These are phyloP conservation scores for Secale cereale DNA, from an alignment of 176 grass and related monocot species.

Conservation along the genomic window DNA sequence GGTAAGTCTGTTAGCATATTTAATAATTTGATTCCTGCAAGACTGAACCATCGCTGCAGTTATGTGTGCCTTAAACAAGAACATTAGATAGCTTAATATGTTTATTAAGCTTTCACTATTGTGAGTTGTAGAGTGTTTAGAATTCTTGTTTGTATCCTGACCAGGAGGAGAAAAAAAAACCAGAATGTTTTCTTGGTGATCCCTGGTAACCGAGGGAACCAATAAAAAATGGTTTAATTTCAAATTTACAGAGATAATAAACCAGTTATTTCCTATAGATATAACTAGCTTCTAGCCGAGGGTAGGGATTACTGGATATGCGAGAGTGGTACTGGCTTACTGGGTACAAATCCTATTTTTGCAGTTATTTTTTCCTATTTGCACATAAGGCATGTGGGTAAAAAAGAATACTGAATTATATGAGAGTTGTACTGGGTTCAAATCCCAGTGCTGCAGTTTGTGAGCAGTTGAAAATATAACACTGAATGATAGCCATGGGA, in stretches of 20 bases:
- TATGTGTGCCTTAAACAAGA: background rate
- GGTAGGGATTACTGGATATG: background rate
- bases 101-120: background rate
- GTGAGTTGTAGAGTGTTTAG: background rate
- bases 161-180: no score
- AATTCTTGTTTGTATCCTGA: background rate
- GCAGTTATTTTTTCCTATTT: background rate
- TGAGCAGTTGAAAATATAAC: background rate
- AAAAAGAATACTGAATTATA: background rate
- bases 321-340: background rate
- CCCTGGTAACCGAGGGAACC: background rate
- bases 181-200: background rate
- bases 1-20: constrained; percentile 39
- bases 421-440: background rate
- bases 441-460: background rate
- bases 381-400: background rate
- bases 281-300: background rate
- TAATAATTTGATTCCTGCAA: background rate
- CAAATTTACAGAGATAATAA: background rate
- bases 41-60: background rate
- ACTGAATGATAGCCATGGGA: background rate
- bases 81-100: background rate
- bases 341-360: background rate
- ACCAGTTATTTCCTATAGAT: background rate
- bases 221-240: background rate